Base-by-base conservation (phyloP, 2,329 filamentous ascomycete genomes). In the Diaporthe citriasiana region DNA sequence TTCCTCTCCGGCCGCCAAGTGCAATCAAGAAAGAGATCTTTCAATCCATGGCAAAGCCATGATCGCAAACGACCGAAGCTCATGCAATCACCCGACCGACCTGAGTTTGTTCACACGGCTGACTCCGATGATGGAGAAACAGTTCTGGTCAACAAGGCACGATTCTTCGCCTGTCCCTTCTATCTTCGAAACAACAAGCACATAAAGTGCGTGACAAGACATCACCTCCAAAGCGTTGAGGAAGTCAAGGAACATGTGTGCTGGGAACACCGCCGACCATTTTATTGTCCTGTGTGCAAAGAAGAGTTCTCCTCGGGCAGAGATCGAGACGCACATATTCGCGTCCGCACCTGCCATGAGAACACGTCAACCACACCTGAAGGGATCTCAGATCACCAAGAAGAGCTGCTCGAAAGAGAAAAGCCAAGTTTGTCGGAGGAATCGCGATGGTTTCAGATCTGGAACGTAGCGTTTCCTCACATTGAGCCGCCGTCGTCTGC, bases 271-370 rank as follows among this genome's bases (percentile, higher is more conserved):
- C 35, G 45, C 1, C 50, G 25, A 45, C 65, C 50, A 15, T 10
- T 27, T 1, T 69, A 30, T 12, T 69, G 65, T 30, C 65, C 65
- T 0, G 15, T 69, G 3, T 69, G 65, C 35, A 69, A 40, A 27
- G 22, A 69, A 17, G 8, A 27, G n/a, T 69, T 69, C 9, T 3
- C n/a, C 17, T 40, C 50, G 5, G 10, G 50, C n/a, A 30, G 6
- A 40, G 25, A 6, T 6, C 50, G 65, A n/a, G 65, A 69, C n/a
- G n/a, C 9, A 3, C 65, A 69, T n/a, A 55, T 69, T 42, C 65
- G 65, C 6, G 33, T 51, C 4, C 65, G 65, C 6, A 10, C 22
- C 5, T 69, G 65, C 50, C 8, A 38, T 35, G 3, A 13, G 0
- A 69, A 42, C 3, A 8, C 12, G 0, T 55, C 33, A 22, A 9